Evolutionary conservation across 2,329 filamentous ascomycete species (phyloP).

Genomic region (Amphichorda felina): DNA sequence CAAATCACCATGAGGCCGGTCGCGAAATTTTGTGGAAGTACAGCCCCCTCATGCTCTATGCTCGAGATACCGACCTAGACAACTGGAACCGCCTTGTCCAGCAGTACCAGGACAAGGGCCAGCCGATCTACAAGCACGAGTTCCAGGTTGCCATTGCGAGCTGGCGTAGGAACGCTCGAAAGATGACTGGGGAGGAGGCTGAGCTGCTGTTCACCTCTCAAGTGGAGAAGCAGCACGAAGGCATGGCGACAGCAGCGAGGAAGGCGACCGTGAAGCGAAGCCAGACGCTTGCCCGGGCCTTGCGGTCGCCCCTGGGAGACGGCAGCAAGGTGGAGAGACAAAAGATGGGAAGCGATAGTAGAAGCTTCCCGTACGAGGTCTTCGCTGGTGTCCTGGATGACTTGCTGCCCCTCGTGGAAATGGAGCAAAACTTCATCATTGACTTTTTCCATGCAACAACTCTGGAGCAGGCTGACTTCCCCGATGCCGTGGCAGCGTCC

Average conservation of each 20-base stretch:
- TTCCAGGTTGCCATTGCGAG: constrained; percentile 65
- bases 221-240: constrained; percentile 71
- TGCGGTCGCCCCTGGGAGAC: constrained; percentile 58
- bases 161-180: constrained; percentile 72
- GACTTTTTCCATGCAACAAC: constrained; percentile 95
- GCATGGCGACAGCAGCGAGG: constrained; percentile 60
- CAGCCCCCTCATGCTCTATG: constrained; percentile 76
- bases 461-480: constrained; percentile 68
- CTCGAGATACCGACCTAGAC: constrained; percentile 67
- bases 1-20: constrained; percentile 57
- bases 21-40: constrained; percentile 76
- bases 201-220: constrained; percentile 83
- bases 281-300: constrained; percentile 67
- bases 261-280: constrained; percentile 92
- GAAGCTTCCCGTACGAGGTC: constrained; percentile 65
- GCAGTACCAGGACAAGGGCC: constrained; percentile 68
- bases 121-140: constrained; percentile 68
- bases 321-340: constrained; percentile 36
- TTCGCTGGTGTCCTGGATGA: constrained; percentile 75
- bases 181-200: constrained; percentile 62
- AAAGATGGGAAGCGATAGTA: constrained; percentile 49
- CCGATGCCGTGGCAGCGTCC: constrained; percentile 59
- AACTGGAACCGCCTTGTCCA: constrained; percentile 75
- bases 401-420: constrained; percentile 69
- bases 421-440: constrained; percentile 95